Evolutionary conservation across 331 rosid genomes (phyloP), one percentile per base, ranked within the genome.

Genomic region (Arachis monticola): DNA sequence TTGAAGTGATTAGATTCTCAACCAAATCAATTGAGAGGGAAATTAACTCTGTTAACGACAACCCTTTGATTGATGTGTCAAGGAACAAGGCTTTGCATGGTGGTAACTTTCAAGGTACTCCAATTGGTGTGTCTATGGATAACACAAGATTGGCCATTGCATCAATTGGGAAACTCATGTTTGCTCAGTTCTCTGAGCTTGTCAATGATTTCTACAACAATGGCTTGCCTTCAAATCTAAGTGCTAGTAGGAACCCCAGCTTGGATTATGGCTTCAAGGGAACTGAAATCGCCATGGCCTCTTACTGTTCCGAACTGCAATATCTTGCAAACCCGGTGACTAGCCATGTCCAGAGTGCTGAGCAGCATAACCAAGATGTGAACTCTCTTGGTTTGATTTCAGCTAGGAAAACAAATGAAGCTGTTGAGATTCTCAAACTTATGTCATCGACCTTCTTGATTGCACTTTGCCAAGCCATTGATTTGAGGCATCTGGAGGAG

Each of bases 81-180:
- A 91, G 98, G 67, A 91, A 93, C 85, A 87, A 86, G 87, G 97
- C 97, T 12, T 10, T 93, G 17, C 98, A 93, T 67, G 98, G 98
- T 17, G 98, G 98, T 9, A 93, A 93, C 74, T 93, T 93, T 72
- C 98, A 93, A 10, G 98, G 98, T 32, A 93, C 98, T 0, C 98
- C 97, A 1, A 93, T 93, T 50, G 98, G 98, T 7, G 98, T 93
- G 1, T 93, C 98, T 1, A 93, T 93, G 98, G 98, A 93, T 52
- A 93, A 91, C 48, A 91, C 98, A 0, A 93, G 98, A 75, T 69
- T 93, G 78, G 98, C 97, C 17, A 14, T 91, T 31, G 98, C 97
- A 9, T 80, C 94, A 1, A 91, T 91, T 50, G 98, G 98, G 0
- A 93, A 93, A 70, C 98, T 93, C 85, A 64, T 93, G 83, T 91